Evolutionary conservation across 306 rosid genomes (phyloP).

Genomic region (Hippophae rhamnoides): DNA sequence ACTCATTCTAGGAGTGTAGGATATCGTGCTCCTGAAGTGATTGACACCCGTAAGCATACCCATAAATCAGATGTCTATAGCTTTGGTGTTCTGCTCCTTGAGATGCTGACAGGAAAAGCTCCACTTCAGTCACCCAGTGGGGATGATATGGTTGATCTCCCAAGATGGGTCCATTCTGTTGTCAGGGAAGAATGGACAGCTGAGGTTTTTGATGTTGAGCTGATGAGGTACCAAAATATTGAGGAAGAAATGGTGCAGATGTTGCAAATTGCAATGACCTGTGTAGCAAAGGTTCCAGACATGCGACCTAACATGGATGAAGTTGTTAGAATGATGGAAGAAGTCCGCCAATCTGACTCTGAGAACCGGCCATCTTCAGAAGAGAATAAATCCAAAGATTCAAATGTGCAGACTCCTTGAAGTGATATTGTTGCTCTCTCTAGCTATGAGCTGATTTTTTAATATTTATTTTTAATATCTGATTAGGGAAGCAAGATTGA

Average conservation of each 20-base stretch:
- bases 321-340: constrained; percentile 86
- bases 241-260: constrained; percentile 98
- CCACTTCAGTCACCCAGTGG: constrained; percentile 82
- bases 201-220: constrained; percentile 85
- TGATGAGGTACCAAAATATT: constrained; percentile 82
- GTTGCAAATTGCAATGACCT: constrained; percentile 94
- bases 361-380: constrained; percentile 94
- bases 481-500: constrained; percentile 34
- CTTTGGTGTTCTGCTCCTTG: constrained; percentile 83
- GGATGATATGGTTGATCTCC: constrained; percentile 93
- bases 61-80: constrained; percentile 93
- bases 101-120: constrained; percentile 91
- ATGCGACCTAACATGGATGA: constrained; percentile 81
- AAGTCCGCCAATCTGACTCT: constrained; percentile 91
- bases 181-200: constrained; percentile 99
- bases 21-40: constrained; percentile 88
- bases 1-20: constrained; percentile 77
- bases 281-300: constrained; percentile 82
- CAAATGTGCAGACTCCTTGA: constrained; percentile 76
- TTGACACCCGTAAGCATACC: constrained; percentile 77
- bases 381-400: constrained; percentile 88
- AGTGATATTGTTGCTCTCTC: constrained; percentile 18
- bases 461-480: constrained; percentile 18
- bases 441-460: not conserved
- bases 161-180: constrained; percentile 95